phyloP scores from a whole-genome alignment of 2,329 filamentous ascomycete species.

The Trichoderma breve region DNA sequence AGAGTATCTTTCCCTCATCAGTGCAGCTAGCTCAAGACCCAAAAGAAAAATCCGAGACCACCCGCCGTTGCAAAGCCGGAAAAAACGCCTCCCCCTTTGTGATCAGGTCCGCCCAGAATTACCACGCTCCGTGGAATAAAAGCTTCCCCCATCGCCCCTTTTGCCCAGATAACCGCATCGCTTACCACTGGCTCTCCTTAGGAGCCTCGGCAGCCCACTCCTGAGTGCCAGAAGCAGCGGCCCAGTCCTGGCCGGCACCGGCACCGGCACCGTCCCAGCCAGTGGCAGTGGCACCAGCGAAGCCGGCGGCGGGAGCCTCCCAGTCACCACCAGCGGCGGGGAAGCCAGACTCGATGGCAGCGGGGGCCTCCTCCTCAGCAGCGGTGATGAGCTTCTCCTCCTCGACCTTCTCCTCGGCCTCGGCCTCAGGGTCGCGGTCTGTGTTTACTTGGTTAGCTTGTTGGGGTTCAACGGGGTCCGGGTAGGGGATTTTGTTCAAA shows the following conservation, averaged over 20 bases:
- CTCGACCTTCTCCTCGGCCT: conserved; percentile 96
- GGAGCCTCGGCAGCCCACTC: conserved; percentile 66
- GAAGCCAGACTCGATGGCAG: conserved; percentile 77
- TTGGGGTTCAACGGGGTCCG: not conserved
- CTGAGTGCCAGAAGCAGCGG: conserved; percentile 60
- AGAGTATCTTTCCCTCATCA: conserved; percentile 99
- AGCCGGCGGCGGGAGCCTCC: conserved; percentile 75
- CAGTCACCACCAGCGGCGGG: conserved; percentile 69
- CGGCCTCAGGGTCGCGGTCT: conserved; percentile 98
- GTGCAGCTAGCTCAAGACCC: conserved; percentile 65
- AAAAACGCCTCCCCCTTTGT: conserved; percentile 24
- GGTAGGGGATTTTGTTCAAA: conserved; percentile 24
- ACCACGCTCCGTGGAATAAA: conserved; percentile 20
- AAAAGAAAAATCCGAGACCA: conserved; percentile 19
- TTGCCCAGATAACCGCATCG: not conserved
- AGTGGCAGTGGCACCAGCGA: conserved; percentile 58
- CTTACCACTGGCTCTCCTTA: conserved; percentile 56
- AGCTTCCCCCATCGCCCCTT: not conserved
- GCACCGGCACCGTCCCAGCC: conserved; percentile 54
- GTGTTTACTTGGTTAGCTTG: conserved; percentile 22
- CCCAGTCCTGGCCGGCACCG: conserved; percentile 55
- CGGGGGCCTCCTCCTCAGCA: conserved; percentile 79
- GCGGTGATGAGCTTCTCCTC: conserved; percentile 86
- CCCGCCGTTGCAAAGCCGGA: conserved; percentile 24
- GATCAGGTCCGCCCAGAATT: conserved; percentile 17